Evolutionary conservation across 116 monocot species (phyloP), one percentile per base, ranked within the genome.

Genomic region (Dioscorea cayenensis): DNA sequence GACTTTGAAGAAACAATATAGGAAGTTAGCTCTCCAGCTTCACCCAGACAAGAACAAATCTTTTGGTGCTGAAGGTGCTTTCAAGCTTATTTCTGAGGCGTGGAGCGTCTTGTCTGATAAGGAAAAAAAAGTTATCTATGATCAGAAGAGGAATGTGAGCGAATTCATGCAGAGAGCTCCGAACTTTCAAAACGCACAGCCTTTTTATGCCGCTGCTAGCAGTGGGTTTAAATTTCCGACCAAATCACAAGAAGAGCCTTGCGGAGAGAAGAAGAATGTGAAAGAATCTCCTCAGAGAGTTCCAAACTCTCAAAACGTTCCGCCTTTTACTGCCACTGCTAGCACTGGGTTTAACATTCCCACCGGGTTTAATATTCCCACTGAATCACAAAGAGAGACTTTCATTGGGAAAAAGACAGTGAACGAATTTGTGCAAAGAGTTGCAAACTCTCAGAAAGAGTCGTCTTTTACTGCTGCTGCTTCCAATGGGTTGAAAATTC

Each of bases 21-120:
- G 86, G 74, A 89, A 85, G 76, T 59, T 92, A 19, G 95, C 89
- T 65, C 83, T 89, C 35, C 74, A 82, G 65, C 81, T 92, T n/a
- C 95, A 95, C 36, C 92, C 92, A 12, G 95, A 95, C 35, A 95
- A 92, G 65, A 95, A 95, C 77, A 92, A 87, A 51, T 87, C 87
- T 9, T 43, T 85, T 28, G 95, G 95, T 11, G 92, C 92, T 18
- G 92, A 95, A 76, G 87, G 87, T 69, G 95, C 92, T 70, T 95
- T 95, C 75, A 81, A 92, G 62, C 83, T 92, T 49, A 76, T 95
- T 76, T 95, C 91, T 3, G 86, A 95, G 82, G 95, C 95, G 14
- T 89, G 85, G 86, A 81, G 84, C 25, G 84, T 95, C 38, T 69
- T 95, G 35, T 91, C 89, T 51, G 86, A 95, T 72, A 85, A 74